Evolutionary conservation across 164 flowering plant genomes (phyloP).

Genomic region (Sedum album): DNA sequence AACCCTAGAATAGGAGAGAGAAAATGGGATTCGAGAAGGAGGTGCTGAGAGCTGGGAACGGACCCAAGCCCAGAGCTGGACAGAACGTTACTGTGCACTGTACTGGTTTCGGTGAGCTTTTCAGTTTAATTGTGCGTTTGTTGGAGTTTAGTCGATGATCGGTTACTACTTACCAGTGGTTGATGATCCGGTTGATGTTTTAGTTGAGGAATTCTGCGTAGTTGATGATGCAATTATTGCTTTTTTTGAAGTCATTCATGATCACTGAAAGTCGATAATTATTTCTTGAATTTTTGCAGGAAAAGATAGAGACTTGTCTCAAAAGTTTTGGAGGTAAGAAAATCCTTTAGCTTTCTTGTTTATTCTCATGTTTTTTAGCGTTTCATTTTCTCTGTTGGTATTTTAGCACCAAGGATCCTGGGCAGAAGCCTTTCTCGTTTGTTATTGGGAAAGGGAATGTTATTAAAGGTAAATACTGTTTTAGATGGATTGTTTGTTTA

Average conservation of each 20-base stretch:
- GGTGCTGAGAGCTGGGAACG: conserved; percentile 52
- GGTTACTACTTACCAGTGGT: no score
- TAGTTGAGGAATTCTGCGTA: no score
- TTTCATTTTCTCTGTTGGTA: background rate
- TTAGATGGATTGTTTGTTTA: background rate
- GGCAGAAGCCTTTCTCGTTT: conserved; percentile 81
- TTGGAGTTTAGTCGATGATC: no score
- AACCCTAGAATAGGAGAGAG: background rate
- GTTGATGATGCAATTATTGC: background rate
- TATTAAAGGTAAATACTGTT: conserved; percentile 54
- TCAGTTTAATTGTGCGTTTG: background rate
- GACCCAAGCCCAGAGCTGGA: conserved; percentile 66
- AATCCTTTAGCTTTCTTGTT: background rate
- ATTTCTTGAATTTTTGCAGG: conserved; percentile 31
- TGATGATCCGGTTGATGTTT: no score
- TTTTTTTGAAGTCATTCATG: background rate
- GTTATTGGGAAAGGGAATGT: conserved; percentile 76
- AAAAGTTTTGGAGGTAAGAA: conserved; percentile 88
- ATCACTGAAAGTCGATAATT: background rate
- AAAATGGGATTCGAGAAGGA: conserved; percentile 81
- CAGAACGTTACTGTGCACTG: conserved; percentile 88
- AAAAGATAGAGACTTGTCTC: conserved; percentile 64
- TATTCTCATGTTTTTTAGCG: background rate
- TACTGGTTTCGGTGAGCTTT: conserved; percentile 63
- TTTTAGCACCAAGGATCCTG: conserved; percentile 88